A percentile compares a stretch with the other conserved stretches of the same genome.
Evolutionary conservation across 805 yeast species (phyloP).

Genomic region (Zygosaccharomyces kombuchaensis): DNA sequence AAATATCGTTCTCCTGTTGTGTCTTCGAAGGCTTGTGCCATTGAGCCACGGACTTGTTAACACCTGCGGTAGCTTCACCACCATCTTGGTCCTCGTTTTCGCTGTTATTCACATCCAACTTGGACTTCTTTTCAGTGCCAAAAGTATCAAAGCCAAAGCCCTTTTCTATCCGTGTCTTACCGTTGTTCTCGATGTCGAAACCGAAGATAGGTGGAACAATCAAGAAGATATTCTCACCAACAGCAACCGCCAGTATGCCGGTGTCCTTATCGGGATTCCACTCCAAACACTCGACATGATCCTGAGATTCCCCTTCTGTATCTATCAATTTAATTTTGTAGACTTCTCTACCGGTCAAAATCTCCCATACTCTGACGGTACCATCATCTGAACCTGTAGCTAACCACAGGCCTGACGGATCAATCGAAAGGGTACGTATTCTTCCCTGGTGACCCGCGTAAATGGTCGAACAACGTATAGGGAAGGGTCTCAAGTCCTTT

Average conservation of each 20-base stretch:
- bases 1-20: conserved; percentile 63
- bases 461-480: conserved; percentile 79
- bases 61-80: conserved; percentile 27
- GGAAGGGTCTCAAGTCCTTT: conserved; percentile 94
- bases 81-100: conserved; percentile 41
- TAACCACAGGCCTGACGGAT: conserved; percentile 88
- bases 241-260: conserved; percentile 81
- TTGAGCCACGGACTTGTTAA: conserved; percentile 56
- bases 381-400: conserved; percentile 99
- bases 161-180: conserved; percentile 72
- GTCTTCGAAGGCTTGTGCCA: conserved; percentile 77
- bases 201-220: conserved; percentile 91
- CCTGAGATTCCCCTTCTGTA: conserved; percentile 57
- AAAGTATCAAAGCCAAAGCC: conserved; percentile 86
- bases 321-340: conserved; percentile 54
- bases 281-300: conserved; percentile 71
- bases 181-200: conserved; percentile 75
- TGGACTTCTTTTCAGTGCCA: conserved; percentile 48
- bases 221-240: conserved; percentile 74
- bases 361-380: conserved; percentile 93
- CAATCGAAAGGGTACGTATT: conserved; percentile 76
- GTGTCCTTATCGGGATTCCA: conserved; percentile 81
- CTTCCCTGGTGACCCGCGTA: conserved; percentile 81
- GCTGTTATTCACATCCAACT: conserved; percentile 38
- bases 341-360: conserved; percentile 90